Percentiles rank a stretch among this genome's conserved stretches.
Conservation (phyloP, 148 eudicot species). For the Arbutus unedo region DNA sequence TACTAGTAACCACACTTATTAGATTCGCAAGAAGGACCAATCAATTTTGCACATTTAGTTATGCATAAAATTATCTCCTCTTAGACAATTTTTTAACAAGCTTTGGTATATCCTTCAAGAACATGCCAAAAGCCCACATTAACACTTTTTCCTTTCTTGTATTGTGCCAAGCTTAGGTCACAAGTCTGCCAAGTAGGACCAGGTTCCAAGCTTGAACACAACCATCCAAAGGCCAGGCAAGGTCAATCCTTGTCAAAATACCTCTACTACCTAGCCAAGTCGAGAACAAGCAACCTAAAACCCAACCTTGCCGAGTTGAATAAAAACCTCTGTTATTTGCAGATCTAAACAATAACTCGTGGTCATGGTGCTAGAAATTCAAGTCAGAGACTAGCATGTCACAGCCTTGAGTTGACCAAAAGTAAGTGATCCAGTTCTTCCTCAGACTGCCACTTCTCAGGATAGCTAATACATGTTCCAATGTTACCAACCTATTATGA, state of each 20-base stretch:
- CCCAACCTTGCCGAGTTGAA: neutral
- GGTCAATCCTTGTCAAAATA: neutral
- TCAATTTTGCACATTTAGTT: no score
- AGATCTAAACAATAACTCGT: neutral
- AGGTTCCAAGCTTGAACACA: neutral
- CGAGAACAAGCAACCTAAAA: neutral
- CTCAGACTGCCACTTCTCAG: neutral
- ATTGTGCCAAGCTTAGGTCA: neutral
- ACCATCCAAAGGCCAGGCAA: slow-evolving; percentile 1
- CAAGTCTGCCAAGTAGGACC: neutral
- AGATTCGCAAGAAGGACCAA: no score
- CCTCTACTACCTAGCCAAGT: neutral
- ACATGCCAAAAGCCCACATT: neutral
- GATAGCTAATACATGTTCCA: neutral
- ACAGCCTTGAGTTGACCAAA: neutral
- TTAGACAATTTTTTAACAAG: neutral
- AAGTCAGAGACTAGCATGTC: neutral
- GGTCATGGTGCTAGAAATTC: neutral
- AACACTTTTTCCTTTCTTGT: neutral
- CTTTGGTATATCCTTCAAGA: neutral
- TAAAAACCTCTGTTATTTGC: neutral
- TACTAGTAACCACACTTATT: no score
- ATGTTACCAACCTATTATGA: neutral
- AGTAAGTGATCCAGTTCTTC: neutral
- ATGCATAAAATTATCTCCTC: no score